Conservation (phyloP, 2,329 filamentous ascomycete genomes). For the Colletotrichum tamarilloi region DNA sequence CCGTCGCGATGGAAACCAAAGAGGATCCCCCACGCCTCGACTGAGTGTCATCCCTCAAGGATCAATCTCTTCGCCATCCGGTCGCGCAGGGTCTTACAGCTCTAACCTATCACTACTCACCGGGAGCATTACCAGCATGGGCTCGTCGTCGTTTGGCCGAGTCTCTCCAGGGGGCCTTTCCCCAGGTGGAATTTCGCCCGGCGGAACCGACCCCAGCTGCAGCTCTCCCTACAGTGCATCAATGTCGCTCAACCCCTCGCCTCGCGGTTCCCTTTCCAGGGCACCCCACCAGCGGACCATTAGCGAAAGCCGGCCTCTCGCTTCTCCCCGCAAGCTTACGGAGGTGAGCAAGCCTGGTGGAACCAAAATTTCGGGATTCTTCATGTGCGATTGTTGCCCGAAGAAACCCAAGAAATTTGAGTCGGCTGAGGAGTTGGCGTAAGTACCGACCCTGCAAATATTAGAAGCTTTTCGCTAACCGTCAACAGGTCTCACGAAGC, state of each 20-base stretch:
- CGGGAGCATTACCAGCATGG: slow-evolving; percentile 54
- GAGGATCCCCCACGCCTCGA: slow-evolving; percentile 65
- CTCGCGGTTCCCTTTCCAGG: slow-evolving; percentile 57
- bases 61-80: slow-evolving; percentile 56
- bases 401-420: slow-evolving; percentile 98
- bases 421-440: slow-evolving; percentile 85
- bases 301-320: slow-evolving; percentile 53
- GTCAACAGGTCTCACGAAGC: slow-evolving; percentile 80
- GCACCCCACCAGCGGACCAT: slow-evolving; percentile 58
- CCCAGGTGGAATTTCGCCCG: slow-evolving; percentile 63
- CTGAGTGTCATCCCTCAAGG: slow-evolving; percentile 59
- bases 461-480: slow-evolving; percentile 36
- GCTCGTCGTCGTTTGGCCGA: slow-evolving; percentile 55
- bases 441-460: slow-evolving; percentile 49
- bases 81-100: slow-evolving; percentile 60
- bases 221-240: slow-evolving; percentile 62
- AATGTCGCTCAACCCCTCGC: slow-evolving; percentile 61
- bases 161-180: slow-evolving; percentile 58
- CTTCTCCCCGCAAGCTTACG: slow-evolving; percentile 62
- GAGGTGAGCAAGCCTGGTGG: slow-evolving; percentile 60
- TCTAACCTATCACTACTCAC: slow-evolving; percentile 57
- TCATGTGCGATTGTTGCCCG: slow-evolving; percentile 92
- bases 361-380: slow-evolving; percentile 64
- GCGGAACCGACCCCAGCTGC: slow-evolving; percentile 51
- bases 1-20: slow-evolving; percentile 59